Evolutionary conservation across 2,329 filamentous ascomycete genomes (phyloP), one percentile per base, ranked within the genome.

Genomic region (Beauveria bassiana): DNA sequence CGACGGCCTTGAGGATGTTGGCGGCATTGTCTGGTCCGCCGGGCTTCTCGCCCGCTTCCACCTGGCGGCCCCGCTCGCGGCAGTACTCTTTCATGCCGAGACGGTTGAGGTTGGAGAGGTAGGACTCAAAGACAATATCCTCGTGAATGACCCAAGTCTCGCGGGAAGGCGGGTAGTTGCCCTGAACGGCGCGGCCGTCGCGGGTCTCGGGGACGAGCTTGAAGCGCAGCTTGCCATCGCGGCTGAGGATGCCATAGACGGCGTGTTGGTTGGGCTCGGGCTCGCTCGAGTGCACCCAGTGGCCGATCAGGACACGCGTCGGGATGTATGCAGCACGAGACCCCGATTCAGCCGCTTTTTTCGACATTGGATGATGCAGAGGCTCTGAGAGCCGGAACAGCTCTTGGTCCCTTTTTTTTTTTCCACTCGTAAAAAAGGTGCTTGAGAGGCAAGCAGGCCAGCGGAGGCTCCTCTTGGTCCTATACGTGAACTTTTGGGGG

Each of bases 21-120:
- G 52, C 59, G 31, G 59, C 59, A 12, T 49, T 55, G 28, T 61
- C 59, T 26, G 57, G 57, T 5, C 38, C 47, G 34, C 52, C 59
- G 7, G 51, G 45, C n/a, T 22, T 20, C 52, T 61, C 59, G 43
- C 59, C 59, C n/a, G 43, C 51, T 6, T 38, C 52, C 18, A 50
- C 43, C 52, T 61, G 59, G 31, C 50, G 51, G 28, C 52, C 59
- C 18, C 59, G 59, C 31, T 47, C 59, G 34, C 59, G 59, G 52
- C 59, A 61, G 59, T 61, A 61, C 59, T 61, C 59, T 53, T 61
- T 61, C 59, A 61, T 61, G 24, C 52, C 59, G 5, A 61, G 52
- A 34, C 59, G 59, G 52, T 61, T 61, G 52, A 61, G 59, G 46
- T 49, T 40, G 22, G 53, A 53, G 51, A 61, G 59, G 31, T 61